Conservation (phyloP, 768 basidiomycete species). For the Amanita pallidorosea region DNA sequence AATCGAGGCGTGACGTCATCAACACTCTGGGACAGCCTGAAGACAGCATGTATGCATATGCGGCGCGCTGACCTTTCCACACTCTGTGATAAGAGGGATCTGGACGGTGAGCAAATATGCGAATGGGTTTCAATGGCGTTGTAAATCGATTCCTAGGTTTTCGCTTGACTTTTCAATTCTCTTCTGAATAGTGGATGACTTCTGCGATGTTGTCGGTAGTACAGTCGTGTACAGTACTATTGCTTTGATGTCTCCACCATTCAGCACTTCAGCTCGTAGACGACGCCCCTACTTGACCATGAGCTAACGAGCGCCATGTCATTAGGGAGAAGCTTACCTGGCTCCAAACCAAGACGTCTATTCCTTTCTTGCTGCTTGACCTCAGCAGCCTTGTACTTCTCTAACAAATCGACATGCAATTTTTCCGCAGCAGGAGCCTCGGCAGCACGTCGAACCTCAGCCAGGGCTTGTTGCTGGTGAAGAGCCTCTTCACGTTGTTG, state of each 20-base stretch:
- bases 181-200: background rate
- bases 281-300: background rate
- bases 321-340: conserved; percentile 7
- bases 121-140: background rate
- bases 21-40: conserved; percentile 82
- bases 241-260: background rate
- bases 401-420: conserved; percentile 21
- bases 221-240: conserved; percentile 1
- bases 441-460: conserved; percentile 22
- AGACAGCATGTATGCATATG: conserved; percentile 74
- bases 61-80: conserved; percentile 67
- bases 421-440: conserved; percentile 15
- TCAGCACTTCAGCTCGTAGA: background rate
- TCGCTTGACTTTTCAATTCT: conserved; percentile 16
- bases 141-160: conserved; percentile 15
- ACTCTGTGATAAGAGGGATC: conserved; percentile 61
- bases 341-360: conserved; percentile 15
- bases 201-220: conserved; percentile 13
- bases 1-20: conserved; percentile 64
- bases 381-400: conserved; percentile 18
- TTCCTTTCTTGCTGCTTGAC: conserved; percentile 16
- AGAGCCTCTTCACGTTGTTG: conserved; percentile 34
- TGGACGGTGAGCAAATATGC: conserved; percentile 36
- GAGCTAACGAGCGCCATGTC: background rate
- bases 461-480: conserved; percentile 32